phyloP scores from a whole-genome alignment of 371 early-diverging fungal genomes.

The Massospora cicadina region DNA sequence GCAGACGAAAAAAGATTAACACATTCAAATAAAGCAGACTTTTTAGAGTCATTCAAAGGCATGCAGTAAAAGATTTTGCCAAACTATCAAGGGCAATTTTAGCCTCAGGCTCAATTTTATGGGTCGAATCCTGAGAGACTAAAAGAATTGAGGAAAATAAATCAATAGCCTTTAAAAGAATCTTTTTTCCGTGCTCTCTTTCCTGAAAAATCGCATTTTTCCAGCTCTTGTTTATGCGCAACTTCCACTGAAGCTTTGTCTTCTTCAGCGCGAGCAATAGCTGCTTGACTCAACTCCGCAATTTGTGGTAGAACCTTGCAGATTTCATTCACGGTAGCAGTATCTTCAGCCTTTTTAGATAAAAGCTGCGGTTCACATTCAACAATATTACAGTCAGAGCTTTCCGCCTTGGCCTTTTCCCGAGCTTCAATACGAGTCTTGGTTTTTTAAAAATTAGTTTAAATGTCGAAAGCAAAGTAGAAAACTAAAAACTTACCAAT shows the following conservation, averaged over 20 bases:
- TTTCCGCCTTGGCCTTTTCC: neutral
- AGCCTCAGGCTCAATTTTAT: neutral
- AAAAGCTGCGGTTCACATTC: neutral
- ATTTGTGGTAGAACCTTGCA: neutral
- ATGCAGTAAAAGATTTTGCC: neutral
- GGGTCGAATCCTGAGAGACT: neutral
- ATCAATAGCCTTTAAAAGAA: neutral
- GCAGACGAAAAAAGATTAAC: neutral
- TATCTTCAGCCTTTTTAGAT: neutral
- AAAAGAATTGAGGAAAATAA: neutral
- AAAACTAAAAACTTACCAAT: no score
- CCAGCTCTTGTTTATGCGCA: neutral
- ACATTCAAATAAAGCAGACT: neutral
- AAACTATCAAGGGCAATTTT: neutral
- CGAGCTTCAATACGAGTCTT: neutral
- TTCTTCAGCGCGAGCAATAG: neutral
- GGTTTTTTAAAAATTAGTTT: neutral
- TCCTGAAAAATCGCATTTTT: neutral
- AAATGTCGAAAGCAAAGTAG: no score
- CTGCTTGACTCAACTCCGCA: neutral
- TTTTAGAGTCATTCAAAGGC: neutral
- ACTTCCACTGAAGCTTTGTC: neutral
- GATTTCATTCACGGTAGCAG: neutral
- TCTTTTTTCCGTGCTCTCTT: neutral
- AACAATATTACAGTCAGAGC: neutral